These are phyloP conservation scores for Debaryomycetaceae sp. DNA, from an alignment of 1,139 yeast genomes.

Conservation along the genomic window DNA sequence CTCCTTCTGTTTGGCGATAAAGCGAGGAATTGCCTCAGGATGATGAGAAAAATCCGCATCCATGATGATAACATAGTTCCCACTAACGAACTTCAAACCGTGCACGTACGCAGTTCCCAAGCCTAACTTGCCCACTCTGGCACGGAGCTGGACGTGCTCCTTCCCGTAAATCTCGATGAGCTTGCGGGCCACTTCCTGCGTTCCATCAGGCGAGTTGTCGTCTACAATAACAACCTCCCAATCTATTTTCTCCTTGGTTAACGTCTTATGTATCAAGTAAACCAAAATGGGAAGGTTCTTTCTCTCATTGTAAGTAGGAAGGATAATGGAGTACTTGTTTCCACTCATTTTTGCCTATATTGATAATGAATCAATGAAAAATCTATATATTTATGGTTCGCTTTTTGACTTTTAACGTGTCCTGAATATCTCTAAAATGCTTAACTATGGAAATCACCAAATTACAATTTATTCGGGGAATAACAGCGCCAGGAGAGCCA, in stretches of 20 bases:
- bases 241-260: conserved; percentile 53
- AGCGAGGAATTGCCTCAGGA: conserved; percentile 77
- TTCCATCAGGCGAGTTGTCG: conserved; percentile 81
- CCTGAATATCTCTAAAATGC: not conserved
- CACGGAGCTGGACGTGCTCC: conserved; percentile 62
- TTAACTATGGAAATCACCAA: not conserved
- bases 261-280: conserved; percentile 70
- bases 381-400: no score
- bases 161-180: conserved; percentile 60
- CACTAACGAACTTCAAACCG: conserved; percentile 69
- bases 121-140: conserved; percentile 78
- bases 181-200: conserved; percentile 70
- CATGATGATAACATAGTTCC: conserved; percentile 77
- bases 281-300: conserved; percentile 67
- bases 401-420: conserved; percentile 1
- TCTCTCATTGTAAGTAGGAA: conserved; percentile 79
- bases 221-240: conserved; percentile 84
- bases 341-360: conserved; percentile 10
- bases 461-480: not conserved
- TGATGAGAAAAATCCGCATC: conserved; percentile 85
- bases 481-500: no score
- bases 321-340: conserved; percentile 69
- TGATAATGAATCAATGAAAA: not conserved
- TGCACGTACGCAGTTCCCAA: conserved; percentile 82
- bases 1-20: conserved; percentile 65